Conservation (phyloP, 306 rosid species). For the Medicago truncatula region MtrunA17r5.0-ANR NC_053042.1:34800001-34800500, state of each 20-base stretch:
- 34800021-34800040: conserved; percentile 91
- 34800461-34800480: conserved; percentile 33
- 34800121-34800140: conserved; percentile 35
- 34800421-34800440: conserved; percentile 33
- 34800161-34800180: conserved; percentile 46
- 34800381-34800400: conserved; percentile 90
- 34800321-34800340: conserved; percentile 96
- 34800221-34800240: conserved; percentile 94
- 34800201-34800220: conserved; percentile 97
- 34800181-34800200: conserved; percentile 89
- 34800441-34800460: conserved; percentile 36
- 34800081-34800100: conserved; percentile 85
- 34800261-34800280: conserved; percentile 75
- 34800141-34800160: conserved; percentile 30
- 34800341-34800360: conserved; percentile 80
- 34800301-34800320: conserved; percentile 82
- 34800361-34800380: conserved; percentile 79
- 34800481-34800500: conserved; percentile 38
- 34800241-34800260: conserved; percentile 87
- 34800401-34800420: conserved; percentile 27
- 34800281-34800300: conserved; percentile 86
- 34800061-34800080: conserved; percentile 65
- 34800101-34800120: conserved; percentile 31
- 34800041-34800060: conserved; percentile 93
- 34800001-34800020: conserved; percentile 92